Evolutionary conservation across 495 filamentous ascomycete genomes (phyloP).

Genomic region (Penicillium nucicola): DNA sequence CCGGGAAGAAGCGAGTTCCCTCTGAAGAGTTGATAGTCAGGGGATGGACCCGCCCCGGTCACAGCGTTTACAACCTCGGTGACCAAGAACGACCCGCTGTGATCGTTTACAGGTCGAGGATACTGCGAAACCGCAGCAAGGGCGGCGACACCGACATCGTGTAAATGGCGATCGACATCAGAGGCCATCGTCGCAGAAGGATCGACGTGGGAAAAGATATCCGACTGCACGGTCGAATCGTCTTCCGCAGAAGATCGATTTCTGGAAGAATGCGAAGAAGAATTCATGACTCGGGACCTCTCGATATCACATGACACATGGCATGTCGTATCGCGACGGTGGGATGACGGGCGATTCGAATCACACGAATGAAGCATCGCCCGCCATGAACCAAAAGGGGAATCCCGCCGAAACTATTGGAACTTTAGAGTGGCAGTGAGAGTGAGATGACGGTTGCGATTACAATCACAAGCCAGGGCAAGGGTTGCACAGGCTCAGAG

Average conservation of each 20-base stretch:
- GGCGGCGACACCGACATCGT: constrained; percentile 30
- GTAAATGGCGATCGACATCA: constrained; percentile 18
- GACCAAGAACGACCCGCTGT: constrained; percentile 16
- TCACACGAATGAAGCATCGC: constrained; percentile 18
- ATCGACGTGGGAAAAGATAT: background rate
- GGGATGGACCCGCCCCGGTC: constrained; percentile 2
- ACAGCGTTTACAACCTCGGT: constrained; percentile 34
- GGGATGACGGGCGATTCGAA: constrained; percentile 6
- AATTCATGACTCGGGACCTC: constrained; percentile 18
- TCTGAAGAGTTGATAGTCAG: constrained; percentile 2
- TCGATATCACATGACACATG: constrained; percentile 25
- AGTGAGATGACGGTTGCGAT: too few relatives aligned
- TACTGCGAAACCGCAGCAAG: constrained; percentile 36
- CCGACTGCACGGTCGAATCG: constrained; percentile 6
- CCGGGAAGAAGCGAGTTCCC: constrained; percentile 2
- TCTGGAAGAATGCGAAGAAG: constrained; percentile 3
- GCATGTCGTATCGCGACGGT: constrained; percentile 5
- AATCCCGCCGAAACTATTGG: background rate
- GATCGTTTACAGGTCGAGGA: constrained; percentile 18
- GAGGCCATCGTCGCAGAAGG: constrained; percentile 8
- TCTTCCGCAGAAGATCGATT: constrained; percentile 3
- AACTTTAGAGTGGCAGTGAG: background rate
- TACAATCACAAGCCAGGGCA: too few relatives aligned
- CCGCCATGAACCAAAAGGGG: constrained; percentile 12
- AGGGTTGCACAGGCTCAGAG: constrained; percentile 7